Percentiles rank a stretch among this genome's conserved stretches.
These are phyloP conservation scores for Termitomyces sp. DNA, from an alignment of 768 basidiomycete genomes.

Conservation along the genomic window DNA sequence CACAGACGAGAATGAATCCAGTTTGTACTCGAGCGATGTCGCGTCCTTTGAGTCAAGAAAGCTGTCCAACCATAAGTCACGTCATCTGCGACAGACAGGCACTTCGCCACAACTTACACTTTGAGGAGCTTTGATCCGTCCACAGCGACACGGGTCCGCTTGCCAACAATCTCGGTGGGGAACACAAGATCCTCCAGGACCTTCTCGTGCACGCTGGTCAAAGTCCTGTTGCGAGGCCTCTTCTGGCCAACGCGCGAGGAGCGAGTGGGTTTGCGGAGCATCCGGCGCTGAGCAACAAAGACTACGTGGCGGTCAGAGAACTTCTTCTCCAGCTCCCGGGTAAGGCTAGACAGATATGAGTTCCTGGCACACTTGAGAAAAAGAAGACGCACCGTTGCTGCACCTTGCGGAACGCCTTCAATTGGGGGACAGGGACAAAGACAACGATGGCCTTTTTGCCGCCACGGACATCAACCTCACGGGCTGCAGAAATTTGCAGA, in stretches of 20 bases:
- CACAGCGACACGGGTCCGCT: conserved; percentile 89
- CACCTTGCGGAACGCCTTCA: conserved; percentile 98
- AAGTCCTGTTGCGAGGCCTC: conserved; percentile 93
- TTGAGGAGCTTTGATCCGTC: conserved; percentile 95
- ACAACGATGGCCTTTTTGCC: conserved; percentile 99
- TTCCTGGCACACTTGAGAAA: conserved; percentile 8
- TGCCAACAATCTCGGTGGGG: conserved; percentile 98
- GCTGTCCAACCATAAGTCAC: conserved; percentile 33
- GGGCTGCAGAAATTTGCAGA: conserved; percentile 96
- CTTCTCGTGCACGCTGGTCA: conserved; percentile 96
- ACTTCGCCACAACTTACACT: conserved; percentile 65
- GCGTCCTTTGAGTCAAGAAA: conserved; percentile 98
- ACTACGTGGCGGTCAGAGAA: conserved; percentile 99
- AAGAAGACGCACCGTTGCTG: conserved; percentile 73
- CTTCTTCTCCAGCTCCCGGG: conserved; percentile 99
- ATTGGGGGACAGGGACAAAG: conserved; percentile 94
- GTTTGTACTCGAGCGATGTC: conserved; percentile 98
- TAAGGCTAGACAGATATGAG: conserved; percentile 56
- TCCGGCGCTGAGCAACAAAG: conserved; percentile 97
- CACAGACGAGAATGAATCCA: conserved; percentile 97
- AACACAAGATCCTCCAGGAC: conserved; percentile 98
- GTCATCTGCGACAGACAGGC: conserved; percentile 11
- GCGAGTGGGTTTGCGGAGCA: conserved; percentile 96
- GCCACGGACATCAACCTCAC: conserved; percentile 97
- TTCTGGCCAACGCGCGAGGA: conserved; percentile 92